Evolutionary conservation across 768 basidiomycete species (phyloP), one percentile per base, ranked within the genome.

Genomic region (Russula brevipes): DNA sequence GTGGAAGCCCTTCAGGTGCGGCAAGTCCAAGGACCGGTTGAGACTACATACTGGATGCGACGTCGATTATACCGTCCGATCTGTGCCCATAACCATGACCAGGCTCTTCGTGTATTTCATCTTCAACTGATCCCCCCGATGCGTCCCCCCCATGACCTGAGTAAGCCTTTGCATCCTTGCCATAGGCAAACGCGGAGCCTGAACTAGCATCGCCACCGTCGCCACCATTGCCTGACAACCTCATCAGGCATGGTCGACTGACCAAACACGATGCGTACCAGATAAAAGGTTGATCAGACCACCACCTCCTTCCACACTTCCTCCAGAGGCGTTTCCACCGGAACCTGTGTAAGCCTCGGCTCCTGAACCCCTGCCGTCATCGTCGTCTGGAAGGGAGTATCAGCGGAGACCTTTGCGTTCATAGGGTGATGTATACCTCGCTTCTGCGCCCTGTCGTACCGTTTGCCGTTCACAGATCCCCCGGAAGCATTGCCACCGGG

Each of bases 61-160:
- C 41, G 60, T 73, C 69, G 54, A 68, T 46, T 65, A 72, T 51
- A 16, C 69, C 69, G 44, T 64, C 63, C 11, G 16, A 33, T 36
- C 30, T 41, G 24, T 38, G 5, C 24, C 38, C 10, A 53, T 54
- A 30, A 35, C 41, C 60, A 35, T 54, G 39, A n/a, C 46, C 38
- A 3, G 36, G 38, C n/a, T 42, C 47, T 55, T 44, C 19, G 24
- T 44, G 19, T 39, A 10, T 42, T 31, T 38, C 41, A 41, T 38
- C 69, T 19, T 46, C 57, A 17, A 73, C 68, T 2, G 57, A 65
- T 5, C 74, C 74, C 10, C 74, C 74, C 17, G 55, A 51, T n/a
- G 74, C 74, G 10, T 68, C 60, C 5, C 74, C 73, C 7, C 72
- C 66, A 56, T 58, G 61, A 36, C 73, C 73, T 11, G 71, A 69